Evolutionary conservation across 495 filamentous ascomycete genomes (phyloP).

Genomic region (Aspergillus bertholletiae): DNA sequence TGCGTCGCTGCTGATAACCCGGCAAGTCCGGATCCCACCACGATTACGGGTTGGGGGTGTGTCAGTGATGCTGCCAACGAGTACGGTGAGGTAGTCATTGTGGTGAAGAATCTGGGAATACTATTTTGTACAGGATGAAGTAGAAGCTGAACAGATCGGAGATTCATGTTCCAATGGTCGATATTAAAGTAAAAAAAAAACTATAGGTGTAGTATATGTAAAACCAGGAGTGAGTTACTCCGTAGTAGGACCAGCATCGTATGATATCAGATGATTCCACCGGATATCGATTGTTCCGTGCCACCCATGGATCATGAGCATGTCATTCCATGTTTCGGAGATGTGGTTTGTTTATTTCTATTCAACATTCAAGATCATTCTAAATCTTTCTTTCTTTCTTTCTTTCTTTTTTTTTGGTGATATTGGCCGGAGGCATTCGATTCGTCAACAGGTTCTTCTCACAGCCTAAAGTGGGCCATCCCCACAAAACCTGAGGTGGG

Average conservation of each 20-base stretch:
- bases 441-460: too few relatives aligned
- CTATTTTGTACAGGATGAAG: not conserved
- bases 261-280: not conserved
- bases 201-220: not conserved
- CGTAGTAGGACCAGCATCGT: not conserved
- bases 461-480: too few relatives aligned
- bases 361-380: too few relatives aligned
- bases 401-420: too few relatives aligned
- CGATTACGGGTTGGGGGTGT: conserved; percentile 6
- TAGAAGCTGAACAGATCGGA: not conserved
- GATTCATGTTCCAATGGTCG: not conserved
- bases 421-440: too few relatives aligned
- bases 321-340: not conserved
- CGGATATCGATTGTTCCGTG: not conserved
- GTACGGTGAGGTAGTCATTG: not conserved
- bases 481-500: too few relatives aligned
- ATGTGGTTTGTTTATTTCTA: too few relatives aligned
- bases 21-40: conserved; percentile 20
- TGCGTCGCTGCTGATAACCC: conserved; percentile 30
- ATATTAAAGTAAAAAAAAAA: too few relatives aligned
- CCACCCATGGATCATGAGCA: not conserved
- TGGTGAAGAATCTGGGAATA: not conserved
- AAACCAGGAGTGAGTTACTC: not conserved
- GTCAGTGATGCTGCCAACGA: not conserved
- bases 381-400: too few relatives aligned